Conservation (phyloP, 2,329 filamentous ascomycete genomes). For the Macroventuria anomochaeta region DNA sequence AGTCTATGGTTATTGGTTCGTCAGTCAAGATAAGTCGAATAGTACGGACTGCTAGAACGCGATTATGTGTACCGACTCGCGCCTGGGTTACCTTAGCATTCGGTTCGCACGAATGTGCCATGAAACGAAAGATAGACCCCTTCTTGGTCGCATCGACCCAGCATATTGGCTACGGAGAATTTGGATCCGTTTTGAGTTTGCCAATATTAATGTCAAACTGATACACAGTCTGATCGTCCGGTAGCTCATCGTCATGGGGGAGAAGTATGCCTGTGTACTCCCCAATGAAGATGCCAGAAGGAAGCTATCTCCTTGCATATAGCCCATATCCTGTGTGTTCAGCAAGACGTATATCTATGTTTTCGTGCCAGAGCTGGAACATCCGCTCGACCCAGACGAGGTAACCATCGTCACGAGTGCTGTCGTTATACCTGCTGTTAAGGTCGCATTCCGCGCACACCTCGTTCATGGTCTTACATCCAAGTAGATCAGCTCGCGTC, state of each 20-base stretch:
- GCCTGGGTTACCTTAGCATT: background rate
- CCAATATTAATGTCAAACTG: background rate
- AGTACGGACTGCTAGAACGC: background rate
- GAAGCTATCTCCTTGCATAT: background rate
- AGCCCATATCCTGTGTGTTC: slow-evolving; percentile 1
- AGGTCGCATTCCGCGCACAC: background rate
- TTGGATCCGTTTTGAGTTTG: background rate
- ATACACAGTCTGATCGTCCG: background rate
- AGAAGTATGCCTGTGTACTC: background rate
- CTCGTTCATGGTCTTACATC: background rate
- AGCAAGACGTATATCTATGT: background rate
- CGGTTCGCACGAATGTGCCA: slow-evolving; percentile 4
- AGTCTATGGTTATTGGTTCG: background rate
- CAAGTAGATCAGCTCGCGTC: background rate
- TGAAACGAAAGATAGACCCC: slow-evolving; percentile 1
- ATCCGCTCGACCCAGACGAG: background rate
- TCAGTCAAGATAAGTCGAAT: background rate
- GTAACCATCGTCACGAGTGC: background rate
- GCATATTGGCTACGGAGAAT: background rate
- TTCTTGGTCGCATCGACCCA: background rate
- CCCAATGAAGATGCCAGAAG: background rate
- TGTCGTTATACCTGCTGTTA: background rate
- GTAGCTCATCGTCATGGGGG: background rate
- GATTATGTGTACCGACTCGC: background rate
- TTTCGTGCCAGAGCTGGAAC: background rate